phyloP scores from a whole-genome alignment of 371 early-diverging fungal genomes.

The Dentiscutata heterogama region DNA sequence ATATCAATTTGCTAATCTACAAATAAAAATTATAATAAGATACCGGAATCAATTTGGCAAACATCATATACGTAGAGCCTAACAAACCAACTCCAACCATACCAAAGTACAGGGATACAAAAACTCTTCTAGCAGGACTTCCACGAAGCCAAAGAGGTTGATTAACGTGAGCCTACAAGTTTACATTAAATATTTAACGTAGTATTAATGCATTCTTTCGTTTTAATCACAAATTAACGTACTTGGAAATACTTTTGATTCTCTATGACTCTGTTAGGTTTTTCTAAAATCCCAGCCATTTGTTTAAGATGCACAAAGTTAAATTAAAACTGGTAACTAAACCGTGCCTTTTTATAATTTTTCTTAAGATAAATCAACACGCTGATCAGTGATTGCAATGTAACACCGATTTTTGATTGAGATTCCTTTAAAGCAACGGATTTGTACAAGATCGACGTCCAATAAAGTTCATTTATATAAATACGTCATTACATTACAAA shows the following conservation, averaged over 20 bases:
- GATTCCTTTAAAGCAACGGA: too few relatives aligned
- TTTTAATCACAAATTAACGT: not conserved
- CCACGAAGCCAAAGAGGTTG: slow-evolving; percentile 4
- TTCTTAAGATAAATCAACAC: too few relatives aligned
- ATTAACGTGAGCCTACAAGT: not conserved
- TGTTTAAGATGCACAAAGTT: not conserved
- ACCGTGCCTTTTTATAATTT: too few relatives aligned
- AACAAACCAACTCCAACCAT: not conserved
- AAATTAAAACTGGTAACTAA: too few relatives aligned
- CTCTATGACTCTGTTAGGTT: not conserved
- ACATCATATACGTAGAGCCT: not conserved
- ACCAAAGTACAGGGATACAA: not conserved
- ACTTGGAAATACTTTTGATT: slow-evolving; percentile 16
- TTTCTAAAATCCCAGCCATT: slow-evolving; percentile 2
- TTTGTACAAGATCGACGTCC: too few relatives aligned
- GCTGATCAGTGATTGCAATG: too few relatives aligned
- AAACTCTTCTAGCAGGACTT: not conserved
- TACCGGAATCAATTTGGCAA: too few relatives aligned
- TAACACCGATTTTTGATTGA: too few relatives aligned
- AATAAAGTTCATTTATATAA: too few relatives aligned
- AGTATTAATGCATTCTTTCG: not conserved
- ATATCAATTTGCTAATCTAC: too few relatives aligned
- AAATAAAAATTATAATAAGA: too few relatives aligned
- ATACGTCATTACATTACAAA: too few relatives aligned
- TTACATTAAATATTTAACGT: not conserved